Conservation (phyloP, 2,329 filamentous ascomycete species). For the Penicillium sp. region DNA sequence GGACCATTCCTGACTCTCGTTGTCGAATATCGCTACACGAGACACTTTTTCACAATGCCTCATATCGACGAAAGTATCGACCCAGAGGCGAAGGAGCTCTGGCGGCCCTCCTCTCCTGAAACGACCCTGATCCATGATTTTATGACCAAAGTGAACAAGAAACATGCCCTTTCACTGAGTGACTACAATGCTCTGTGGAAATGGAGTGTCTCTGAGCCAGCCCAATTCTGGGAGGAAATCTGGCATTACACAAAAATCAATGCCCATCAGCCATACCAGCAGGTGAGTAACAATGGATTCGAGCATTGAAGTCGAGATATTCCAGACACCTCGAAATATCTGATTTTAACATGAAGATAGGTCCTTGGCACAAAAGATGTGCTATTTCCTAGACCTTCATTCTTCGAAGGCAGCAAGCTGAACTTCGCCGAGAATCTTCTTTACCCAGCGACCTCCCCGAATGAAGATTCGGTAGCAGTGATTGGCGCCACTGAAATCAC, state of each 20-base stretch:
- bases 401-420: conserved; percentile 73
- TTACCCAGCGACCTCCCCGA: conserved; percentile 60
- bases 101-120: conserved; percentile 65
- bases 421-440: conserved; percentile 97
- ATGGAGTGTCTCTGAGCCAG: conserved; percentile 77
- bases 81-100: conserved; percentile 52
- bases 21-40: background rate
- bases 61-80: conserved; percentile 18
- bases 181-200: conserved; percentile 72
- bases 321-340: background rate
- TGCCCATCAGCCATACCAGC: conserved; percentile 57
- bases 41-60: conserved; percentile 14
- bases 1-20: background rate
- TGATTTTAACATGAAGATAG: conserved; percentile 41
- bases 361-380: conserved; percentile 63
- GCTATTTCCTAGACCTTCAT: conserved; percentile 83
- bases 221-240: conserved; percentile 76
- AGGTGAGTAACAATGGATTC: conserved; percentile 28
- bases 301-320: background rate
- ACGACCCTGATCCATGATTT: conserved; percentile 70
- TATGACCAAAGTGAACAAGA: conserved; percentile 64
- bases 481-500: conserved; percentile 75
- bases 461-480: conserved; percentile 63
- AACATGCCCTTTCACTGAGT: conserved; percentile 59
- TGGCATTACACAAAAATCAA: conserved; percentile 79